A percentile compares a stretch with the other conserved stretches of the same genome.
Conservation (phyloP, 2,329 filamentous ascomycete species). For the Aureobasidium sp. region DNA sequence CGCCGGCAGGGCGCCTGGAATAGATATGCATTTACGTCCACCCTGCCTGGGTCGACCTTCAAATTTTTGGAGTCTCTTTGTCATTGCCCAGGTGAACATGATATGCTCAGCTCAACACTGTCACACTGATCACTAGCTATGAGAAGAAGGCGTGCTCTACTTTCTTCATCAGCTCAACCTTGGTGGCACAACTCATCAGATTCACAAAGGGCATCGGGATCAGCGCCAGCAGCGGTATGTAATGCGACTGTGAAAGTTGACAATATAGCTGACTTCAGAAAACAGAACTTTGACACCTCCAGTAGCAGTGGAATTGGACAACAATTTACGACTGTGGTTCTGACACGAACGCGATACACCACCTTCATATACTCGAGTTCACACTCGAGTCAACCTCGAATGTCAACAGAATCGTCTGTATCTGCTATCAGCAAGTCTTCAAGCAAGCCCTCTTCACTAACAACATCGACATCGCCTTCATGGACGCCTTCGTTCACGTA, state of each 20-base stretch:
- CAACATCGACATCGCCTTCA: not conserved
- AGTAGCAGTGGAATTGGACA: not conserved
- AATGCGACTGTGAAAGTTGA: not conserved
- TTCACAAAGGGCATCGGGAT: not conserved
- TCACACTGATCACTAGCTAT: not conserved
- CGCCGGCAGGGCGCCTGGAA: constrained; percentile 9
- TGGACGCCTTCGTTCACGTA: not conserved
- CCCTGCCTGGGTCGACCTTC: not conserved
- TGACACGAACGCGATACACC: constrained; percentile 3
- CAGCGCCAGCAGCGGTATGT: not conserved
- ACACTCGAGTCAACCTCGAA: not conserved
- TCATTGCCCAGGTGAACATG: not conserved
- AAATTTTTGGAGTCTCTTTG: not conserved
- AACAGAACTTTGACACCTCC: not conserved
- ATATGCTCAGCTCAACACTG: not conserved
- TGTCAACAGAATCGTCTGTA: no score
- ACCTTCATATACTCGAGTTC: not conserved
- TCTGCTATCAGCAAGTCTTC: not conserved
- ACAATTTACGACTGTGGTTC: not conserved
- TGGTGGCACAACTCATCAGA: constrained; percentile 6
- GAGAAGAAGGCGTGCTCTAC: not conserved
- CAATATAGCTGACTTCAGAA: not conserved
- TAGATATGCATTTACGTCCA: not conserved
- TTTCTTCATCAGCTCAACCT: not conserved
- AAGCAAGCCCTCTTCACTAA: not conserved